Evolutionary conservation across 78 protist species (phyloP), one percentile per base, ranked within the genome.

Genomic region (Pelomyxa schiedti): DNA sequence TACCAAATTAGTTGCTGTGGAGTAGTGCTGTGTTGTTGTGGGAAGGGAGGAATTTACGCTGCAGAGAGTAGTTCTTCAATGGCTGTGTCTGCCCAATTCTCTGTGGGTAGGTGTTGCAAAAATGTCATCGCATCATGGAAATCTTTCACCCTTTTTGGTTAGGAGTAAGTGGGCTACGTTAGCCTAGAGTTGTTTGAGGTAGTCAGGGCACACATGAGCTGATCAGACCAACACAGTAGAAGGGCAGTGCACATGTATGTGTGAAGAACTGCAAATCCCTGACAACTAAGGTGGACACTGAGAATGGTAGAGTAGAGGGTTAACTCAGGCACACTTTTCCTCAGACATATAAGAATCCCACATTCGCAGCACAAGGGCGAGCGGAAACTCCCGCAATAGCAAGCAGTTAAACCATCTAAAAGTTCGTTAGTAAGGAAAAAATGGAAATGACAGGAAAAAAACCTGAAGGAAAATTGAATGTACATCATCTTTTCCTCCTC

Each of bases 341-440:
- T 76, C 86, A 37, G 81, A 66, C 39, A 90, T 42, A 68, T 94
- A 94, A 8, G 98, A 88, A 70, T 94, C 98, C 84, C 86, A 90
- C 73, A 94, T 76, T 2, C 98, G 40, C 8, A 88, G 37, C 35
- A 74, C 72, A 52, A 86, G 42, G 0, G 6, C 69, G 32, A 88
- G 76, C 4, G 93, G 82, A 0, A 94, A 37, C 67, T 95, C 98
- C 9, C 99, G 74, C 79, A 93, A 53, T 5, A 96, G 81, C 28
- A 96, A 66, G 67, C 99, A 96, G 58, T 96, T 96, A 93, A 95
- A 92, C 99, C 99, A 95, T 2, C 98, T 86, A n/a, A n/a, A n/a
- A n/a, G n/a, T n/a, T n/a, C n/a, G n/a, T n/a, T n/a, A n/a, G n/a
- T n/a, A n/a, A n/a, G n/a, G n/a, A n/a, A n/a, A n/a, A n/a, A n/a